Base-by-base conservation (phyloP, 257 asterid species). In the Henckelia pumila region DNA sequence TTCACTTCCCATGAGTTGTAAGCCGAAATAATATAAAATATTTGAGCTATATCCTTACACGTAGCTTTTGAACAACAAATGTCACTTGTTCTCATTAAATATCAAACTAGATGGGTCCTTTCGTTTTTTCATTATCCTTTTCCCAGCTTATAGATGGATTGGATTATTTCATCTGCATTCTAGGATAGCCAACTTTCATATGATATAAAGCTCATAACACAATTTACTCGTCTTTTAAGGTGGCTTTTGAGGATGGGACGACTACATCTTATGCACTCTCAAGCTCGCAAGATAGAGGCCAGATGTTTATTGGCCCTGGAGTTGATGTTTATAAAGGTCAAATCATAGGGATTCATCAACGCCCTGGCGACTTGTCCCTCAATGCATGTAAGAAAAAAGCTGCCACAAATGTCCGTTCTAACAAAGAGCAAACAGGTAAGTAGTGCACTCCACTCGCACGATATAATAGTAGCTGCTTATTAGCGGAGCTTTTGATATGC, bases 301-400 rank as follows among this genome's bases (percentile, higher is more conserved):
- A 90, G 78, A 22, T 93, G 96, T 93, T 93, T 66, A 73, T 93
- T 29, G 85, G 81, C 28, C 96, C 99, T 8, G 99, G 99, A 59
- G 81, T 63, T 6, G 92, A 88, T 53, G 95, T 93, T 55, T 93
- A 90, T 59, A 93, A 90, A 85, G 99, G 99, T 64, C 97, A 93
- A 84, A 86, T 93, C 71, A 81, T 90, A 24, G 99, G 99, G 47
- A 90, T 90, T 77, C 95, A 93, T 79, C 99, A 93, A 74, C 96
- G 99, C 57, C 89, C 97, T 0, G 99, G 99, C 17, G 99, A 93
- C 86, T 76, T 93, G 66, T 79, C 96, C 68, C 77, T 93, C 79
- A 93, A 93, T 33, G 99, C 90, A 55, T 88, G 99, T 81, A 93
- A 93, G 96, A 93, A 85, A 68, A 93, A 93, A 58, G 99, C 99